Evolutionary conservation across 139 green algal genomes (phyloP).

Genomic region (Chlamydomonas sp.): DNA sequence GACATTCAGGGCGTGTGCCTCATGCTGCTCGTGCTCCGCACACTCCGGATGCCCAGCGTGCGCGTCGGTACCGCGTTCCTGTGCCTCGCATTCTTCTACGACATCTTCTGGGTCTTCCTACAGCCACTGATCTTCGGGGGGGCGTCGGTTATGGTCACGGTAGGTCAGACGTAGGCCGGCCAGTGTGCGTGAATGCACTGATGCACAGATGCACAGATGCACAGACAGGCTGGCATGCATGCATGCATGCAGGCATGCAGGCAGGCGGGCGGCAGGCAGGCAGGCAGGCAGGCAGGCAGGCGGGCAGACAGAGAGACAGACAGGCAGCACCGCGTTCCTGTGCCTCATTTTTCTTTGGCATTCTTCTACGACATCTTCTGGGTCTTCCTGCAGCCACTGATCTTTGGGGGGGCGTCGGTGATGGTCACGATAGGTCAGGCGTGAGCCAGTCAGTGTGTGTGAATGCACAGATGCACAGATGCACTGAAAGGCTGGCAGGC

Average conservation of each 20-base stretch:
- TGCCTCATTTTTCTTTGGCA: conserved; percentile 64
- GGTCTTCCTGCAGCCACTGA: conserved; percentile 85
- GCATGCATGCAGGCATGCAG: too few species aligned
- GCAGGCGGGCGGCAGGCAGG: too few species aligned
- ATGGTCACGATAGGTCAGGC: too few species aligned
- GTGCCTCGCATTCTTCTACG: conserved; percentile 47
- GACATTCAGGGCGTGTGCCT: neutral
- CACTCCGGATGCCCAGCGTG: neutral
- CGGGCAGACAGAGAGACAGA: conserved; percentile 17
- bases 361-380: conserved; percentile 92
- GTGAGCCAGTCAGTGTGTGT: too few species aligned
- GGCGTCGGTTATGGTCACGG: conserved; percentile 78
- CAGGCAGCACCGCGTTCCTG: conserved; percentile 34
- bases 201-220: neutral
- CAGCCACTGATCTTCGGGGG: conserved; percentile 69
- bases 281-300: conserved; percentile 4
- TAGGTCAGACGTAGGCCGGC: conserved; percentile 16
- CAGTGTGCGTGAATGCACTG: neutral
- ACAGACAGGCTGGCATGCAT: too few species aligned
- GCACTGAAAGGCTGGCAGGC: too few species aligned
- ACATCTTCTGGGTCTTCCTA: conserved; percentile 95
- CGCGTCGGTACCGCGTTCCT: neutral
- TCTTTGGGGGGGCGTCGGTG: conserved; percentile 63
- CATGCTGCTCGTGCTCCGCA: neutral
- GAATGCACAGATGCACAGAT: too few species aligned